phyloP scores from a whole-genome alignment of 75 land plant genomes.

The Pinus tabuliformis region DNA sequence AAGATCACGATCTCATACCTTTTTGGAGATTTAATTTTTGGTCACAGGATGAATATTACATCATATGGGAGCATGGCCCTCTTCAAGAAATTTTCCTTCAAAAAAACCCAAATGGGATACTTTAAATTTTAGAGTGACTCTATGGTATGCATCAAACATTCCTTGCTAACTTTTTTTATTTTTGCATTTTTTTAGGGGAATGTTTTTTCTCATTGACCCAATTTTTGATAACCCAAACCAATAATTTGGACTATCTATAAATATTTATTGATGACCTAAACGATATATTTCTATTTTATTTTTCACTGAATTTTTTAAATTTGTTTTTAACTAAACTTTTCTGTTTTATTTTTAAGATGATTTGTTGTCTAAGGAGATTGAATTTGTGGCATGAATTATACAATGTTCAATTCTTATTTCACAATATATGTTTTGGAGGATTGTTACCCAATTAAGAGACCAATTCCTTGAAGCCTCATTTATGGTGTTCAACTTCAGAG shows the following conservation, averaged over 20 bases:
- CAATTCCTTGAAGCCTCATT: conserved; percentile 81
- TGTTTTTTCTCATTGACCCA: background rate
- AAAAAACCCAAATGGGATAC: conserved; percentile 75
- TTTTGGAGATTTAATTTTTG: conserved; percentile 8
- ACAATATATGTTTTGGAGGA: conserved; percentile 75
- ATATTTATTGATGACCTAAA: background rate
- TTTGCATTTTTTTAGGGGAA: conserved; percentile 9
- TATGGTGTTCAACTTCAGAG: conserved; percentile 90
- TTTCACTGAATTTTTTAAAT: background rate
- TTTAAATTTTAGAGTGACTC: conserved; percentile 74
- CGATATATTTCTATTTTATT: background rate
- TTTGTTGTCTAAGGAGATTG: background rate
- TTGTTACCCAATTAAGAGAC: conserved; percentile 67
- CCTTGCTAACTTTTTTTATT: background rate
- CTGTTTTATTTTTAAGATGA: background rate
- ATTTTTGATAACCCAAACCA: background rate
- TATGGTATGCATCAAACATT: conserved; percentile 49
- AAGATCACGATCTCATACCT: too few relatives aligned
- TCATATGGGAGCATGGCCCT: conserved; percentile 51
- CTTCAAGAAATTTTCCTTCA: conserved; percentile 67
- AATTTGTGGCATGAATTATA: conserved; percentile 5
- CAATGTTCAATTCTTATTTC: conserved; percentile 87
- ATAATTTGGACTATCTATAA: background rate
- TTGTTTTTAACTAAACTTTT: background rate
- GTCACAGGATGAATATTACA: background rate